Evolutionary conservation across 768 basidiomycete species (phyloP).

Genomic region (Ephemerocybe angulata): DNA sequence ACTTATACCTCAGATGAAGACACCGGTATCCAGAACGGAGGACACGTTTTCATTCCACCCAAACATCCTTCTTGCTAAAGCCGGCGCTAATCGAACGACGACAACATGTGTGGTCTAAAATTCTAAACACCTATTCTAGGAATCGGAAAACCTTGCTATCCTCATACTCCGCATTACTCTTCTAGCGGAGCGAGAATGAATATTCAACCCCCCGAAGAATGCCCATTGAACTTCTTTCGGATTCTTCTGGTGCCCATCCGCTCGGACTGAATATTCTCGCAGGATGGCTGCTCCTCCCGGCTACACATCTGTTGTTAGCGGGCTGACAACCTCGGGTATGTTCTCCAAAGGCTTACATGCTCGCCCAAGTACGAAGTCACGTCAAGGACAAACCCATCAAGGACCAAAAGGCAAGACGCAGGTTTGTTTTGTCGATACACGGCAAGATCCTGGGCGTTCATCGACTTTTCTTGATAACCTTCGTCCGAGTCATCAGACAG

Average conservation of each 20-base stretch:
- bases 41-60: too few relatives aligned
- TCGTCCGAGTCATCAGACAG: constrained; percentile 16
- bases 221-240: constrained; percentile 52
- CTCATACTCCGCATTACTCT: constrained; percentile 45
- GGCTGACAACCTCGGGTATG: neutral
- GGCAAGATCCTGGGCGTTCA: constrained; percentile 37
- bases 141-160: constrained; percentile 40
- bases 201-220: constrained; percentile 70
- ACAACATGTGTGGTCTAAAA: too few relatives aligned
- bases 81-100: too few relatives aligned
- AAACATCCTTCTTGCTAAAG: too few relatives aligned
- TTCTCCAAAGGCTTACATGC: constrained; percentile 44
- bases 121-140: too few relatives aligned
- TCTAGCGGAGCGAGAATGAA: constrained; percentile 59
- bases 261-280: constrained; percentile 35
- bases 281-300: constrained; percentile 60
- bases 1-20: too few relatives aligned
- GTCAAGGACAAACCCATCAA: constrained; percentile 62
- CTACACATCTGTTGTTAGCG: constrained; percentile 29
- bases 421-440: constrained; percentile 28
- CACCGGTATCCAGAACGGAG: too few relatives aligned
- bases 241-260: constrained; percentile 13
- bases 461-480: constrained; percentile 36
- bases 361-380: constrained; percentile 57
- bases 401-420: constrained; percentile 46